Evolutionary conservation across 352 stramenopile genomes (phyloP).

Genomic region (Globisporangium carolinianum): DNA sequence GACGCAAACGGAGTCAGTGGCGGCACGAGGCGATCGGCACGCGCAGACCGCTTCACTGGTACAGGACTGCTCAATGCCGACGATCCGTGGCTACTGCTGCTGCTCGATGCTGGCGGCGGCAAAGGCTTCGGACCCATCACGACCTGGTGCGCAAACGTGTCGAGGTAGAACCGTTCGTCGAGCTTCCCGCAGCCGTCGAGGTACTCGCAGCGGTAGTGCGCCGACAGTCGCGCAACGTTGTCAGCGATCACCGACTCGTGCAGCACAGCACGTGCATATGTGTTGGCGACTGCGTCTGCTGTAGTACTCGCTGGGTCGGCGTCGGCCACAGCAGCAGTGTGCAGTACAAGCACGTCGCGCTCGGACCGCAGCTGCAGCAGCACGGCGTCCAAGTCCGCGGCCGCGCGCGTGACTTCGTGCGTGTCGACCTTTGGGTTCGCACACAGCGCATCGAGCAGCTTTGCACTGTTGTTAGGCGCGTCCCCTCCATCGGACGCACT

Average conservation of each 20-base stretch:
- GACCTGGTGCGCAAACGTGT: conserved; percentile 20
- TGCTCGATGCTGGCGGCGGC: conserved; percentile 6
- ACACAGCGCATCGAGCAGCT: conserved; percentile 44
- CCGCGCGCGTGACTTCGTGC: conserved; percentile 33
- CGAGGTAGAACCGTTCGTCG: conserved; percentile 52
- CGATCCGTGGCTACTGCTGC: background rate
- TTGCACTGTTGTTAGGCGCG: conserved; percentile 12
- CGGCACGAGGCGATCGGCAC: conserved; percentile 10
- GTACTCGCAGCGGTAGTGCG: conserved; percentile 40
- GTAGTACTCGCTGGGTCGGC: background rate
- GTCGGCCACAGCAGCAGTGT: too few species aligned
- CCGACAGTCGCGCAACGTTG: conserved; percentile 29
- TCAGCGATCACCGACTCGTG: conserved; percentile 24
- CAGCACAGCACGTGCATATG: conserved; percentile 27
- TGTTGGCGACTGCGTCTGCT: background rate
- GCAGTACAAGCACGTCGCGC: too few species aligned
- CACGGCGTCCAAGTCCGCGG: conserved; percentile 30
- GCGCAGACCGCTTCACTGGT: conserved; percentile 7
- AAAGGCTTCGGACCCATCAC: conserved; percentile 24
- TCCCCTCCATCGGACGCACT: background rate
- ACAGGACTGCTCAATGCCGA: conserved; percentile 9
- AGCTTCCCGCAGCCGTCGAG: conserved; percentile 41
- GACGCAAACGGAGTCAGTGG: conserved; percentile 20
- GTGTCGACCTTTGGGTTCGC: conserved; percentile 38
- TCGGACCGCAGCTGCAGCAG: conserved; percentile 10